phyloP scores from a whole-genome alignment of 495 filamentous ascomycete species.

The Parathielavia hyrcaniae region DNA sequence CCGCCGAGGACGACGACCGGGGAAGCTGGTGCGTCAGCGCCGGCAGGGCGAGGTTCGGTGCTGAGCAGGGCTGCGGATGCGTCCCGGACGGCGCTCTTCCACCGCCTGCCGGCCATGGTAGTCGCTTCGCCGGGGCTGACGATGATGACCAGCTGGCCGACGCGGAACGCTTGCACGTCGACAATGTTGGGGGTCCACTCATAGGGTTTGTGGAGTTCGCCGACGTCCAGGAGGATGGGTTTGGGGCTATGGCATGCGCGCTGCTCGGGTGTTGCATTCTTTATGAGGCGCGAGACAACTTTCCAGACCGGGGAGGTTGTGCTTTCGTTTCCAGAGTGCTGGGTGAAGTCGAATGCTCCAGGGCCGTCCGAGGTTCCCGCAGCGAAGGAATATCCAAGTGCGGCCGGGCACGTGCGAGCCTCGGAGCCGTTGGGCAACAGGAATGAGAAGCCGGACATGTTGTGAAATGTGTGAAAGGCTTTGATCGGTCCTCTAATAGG shows the following conservation, averaged over 20 bases:
- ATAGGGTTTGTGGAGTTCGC: conserved; percentile 72
- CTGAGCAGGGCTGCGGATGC: conserved; percentile 44
- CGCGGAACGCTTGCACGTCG: conserved; percentile 81
- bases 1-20: conserved; percentile 85
- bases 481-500: conserved; percentile 57
- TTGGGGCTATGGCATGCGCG: conserved; percentile 74
- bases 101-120: conserved; percentile 90
- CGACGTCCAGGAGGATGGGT: conserved; percentile 84
- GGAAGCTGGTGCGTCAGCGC: conserved; percentile 6
- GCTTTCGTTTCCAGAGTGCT: conserved; percentile 66
- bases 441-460: conserved; percentile 71
- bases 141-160: conserved; percentile 83
- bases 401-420: conserved; percentile 78
- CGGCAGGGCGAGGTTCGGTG: conserved; percentile 22
- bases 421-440: conserved; percentile 65
- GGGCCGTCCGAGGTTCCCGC: conserved; percentile 93
- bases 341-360: conserved; percentile 89
- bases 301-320: conserved; percentile 80
- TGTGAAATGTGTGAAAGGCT: conserved; percentile 67
- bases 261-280: conserved; percentile 65
- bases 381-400: conserved; percentile 88
- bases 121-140: conserved; percentile 87
- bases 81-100: conserved; percentile 71
- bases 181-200: conserved; percentile 90
- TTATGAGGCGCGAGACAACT: conserved; percentile 65